Base-by-base conservation (phyloP, 1,284 basidiomycete species). In the Malassezia furfur region DNA sequence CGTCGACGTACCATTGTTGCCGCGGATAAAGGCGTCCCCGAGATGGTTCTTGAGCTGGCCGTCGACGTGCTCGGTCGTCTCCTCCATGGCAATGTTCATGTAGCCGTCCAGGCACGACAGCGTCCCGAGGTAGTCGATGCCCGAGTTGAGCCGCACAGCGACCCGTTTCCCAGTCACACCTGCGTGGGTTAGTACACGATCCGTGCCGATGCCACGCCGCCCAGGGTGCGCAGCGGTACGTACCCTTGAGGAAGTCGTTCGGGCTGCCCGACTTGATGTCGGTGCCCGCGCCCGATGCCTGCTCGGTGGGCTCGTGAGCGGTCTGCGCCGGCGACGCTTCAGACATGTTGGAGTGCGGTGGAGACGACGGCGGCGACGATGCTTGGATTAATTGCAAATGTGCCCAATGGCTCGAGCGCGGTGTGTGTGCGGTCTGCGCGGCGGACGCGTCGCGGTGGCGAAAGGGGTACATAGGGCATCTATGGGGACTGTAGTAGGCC, bases 51-150 rank as follows among this genome's bases (percentile, higher is more conserved):
- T 91, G 51, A 87, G 81, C 32, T 79, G 75, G 10, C 91, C 91
- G 65, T 87, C 86, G 12, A 94, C 88, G 76, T 88, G 85, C 77
- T 98, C 93, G 76, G 91, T 87, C 1, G 91, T 96, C 75, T 96
- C 86, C 77, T 98, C 93, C 44, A 98, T 79, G 4, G 91, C 93
- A 54, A 98, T 96, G 78, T 98, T 98, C 94, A 98, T 78, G 70
- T 77, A 77, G 17, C 91, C 94, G 76, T 98, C 94, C 21, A 98
- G 81, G 75, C 94, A 96, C 7, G 89, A 91, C n/a, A 98, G 79
- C 1, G 91, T 81, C 36, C 91, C 93, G 64, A 84, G 82, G 78
- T 99, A 98, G 77, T 96, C 91, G 12, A 98, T 86, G 1, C 94
- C 94, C 38, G 87, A 90, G n/a, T 87, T 90, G 54, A 98, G 80